Conservation (phyloP, 345 rosid genomes). For the Excoecaria cochinchinensis region DNA sequence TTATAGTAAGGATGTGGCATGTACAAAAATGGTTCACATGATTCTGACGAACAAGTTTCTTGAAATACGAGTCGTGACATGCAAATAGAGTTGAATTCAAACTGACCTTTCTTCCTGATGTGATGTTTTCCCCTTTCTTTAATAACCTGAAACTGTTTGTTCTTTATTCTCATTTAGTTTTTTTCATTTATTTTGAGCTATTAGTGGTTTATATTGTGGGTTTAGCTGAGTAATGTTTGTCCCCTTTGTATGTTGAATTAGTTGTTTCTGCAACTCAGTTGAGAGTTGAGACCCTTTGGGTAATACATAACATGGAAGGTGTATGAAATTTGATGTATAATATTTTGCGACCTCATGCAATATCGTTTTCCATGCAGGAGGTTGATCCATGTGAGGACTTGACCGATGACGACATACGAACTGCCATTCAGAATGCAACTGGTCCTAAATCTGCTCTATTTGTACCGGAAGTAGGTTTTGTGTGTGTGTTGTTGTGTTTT, state of each 20-base stretch:
- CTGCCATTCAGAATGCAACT: constrained; percentile 95
- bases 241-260: background rate
- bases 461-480: constrained; percentile 75
- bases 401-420: constrained; percentile 89
- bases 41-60: background rate
- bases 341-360: constrained; percentile 8
- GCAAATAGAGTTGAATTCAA: background rate
- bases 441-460: constrained; percentile 89
- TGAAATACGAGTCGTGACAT: background rate
- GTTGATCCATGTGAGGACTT: constrained; percentile 97
- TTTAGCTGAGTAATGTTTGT: background rate
- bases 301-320: background rate
- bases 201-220: background rate
- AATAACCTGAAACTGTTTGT: background rate
- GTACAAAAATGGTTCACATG: background rate
- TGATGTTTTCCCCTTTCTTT: background rate
- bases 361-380: constrained; percentile 48
- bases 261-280: background rate
- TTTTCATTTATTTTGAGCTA: background rate
- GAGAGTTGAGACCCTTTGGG: background rate
- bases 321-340: background rate
- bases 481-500: background rate
- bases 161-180: too few species aligned
- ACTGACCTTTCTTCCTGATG: background rate
- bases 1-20: background rate